Conservation (phyloP, 2,329 filamentous ascomycete species). For the Claviceps pusilla region DNA sequence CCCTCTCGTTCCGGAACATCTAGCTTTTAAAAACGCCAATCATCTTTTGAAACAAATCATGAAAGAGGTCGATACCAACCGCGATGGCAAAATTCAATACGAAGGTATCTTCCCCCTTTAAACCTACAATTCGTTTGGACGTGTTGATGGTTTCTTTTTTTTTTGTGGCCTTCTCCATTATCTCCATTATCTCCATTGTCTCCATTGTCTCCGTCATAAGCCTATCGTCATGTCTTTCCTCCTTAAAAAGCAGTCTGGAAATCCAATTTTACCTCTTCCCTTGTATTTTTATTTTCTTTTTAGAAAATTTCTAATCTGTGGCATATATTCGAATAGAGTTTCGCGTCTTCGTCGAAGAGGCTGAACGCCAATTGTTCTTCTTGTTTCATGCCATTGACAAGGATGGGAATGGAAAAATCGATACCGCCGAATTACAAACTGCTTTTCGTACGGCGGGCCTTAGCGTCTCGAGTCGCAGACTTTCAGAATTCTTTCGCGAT, state of each 20-base stretch:
- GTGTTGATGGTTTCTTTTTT: not conserved
- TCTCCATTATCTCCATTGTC: not conserved
- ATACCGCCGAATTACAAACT: conserved; percentile 65
- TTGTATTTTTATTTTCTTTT: too few relatives aligned
- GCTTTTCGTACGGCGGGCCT: conserved; percentile 71
- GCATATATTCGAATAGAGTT: conserved; percentile 51
- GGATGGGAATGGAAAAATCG: conserved; percentile 71
- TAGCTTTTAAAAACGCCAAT: conserved; percentile 78
- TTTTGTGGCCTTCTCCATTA: not conserved
- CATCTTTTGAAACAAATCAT: conserved; percentile 69
- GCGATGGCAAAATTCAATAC: conserved; percentile 82
- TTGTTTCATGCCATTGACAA: conserved; percentile 80
- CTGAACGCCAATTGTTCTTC: conserved; percentile 66
- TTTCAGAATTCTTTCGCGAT: conserved; percentile 76
- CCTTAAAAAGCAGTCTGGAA: not conserved
- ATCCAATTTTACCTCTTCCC: not conserved
- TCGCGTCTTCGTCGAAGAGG: conserved; percentile 68
- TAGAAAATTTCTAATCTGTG: not conserved
- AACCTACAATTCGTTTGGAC: too few relatives aligned
- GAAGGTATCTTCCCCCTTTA: conserved; percentile 43
- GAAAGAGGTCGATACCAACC: conserved; percentile 67
- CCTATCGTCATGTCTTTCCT: not conserved
- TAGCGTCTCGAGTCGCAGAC: conserved; percentile 57
- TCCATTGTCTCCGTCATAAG: not conserved
- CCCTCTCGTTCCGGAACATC: not conserved